Percentiles rank a stretch among this genome's conserved stretches.
Conservation (phyloP, 2,329 filamentous ascomycete genomes). For the Pseudocercospora crystallina region DNA sequence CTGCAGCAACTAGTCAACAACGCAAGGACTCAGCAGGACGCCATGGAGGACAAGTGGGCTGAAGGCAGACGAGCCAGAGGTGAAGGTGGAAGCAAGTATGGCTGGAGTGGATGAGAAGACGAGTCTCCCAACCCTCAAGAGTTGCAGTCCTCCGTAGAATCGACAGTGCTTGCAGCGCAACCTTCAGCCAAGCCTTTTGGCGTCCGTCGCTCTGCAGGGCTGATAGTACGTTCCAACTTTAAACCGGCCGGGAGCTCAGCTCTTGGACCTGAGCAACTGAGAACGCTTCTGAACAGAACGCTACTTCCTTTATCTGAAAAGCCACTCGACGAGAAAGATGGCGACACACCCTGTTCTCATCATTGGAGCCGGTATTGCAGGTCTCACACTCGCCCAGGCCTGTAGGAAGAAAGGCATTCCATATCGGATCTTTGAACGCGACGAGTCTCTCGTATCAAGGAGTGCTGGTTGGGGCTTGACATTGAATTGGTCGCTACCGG, state of each 20-base stretch:
- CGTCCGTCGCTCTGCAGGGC: too few species aligned
- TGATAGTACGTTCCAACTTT: too few species aligned
- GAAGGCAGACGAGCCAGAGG: slow-evolving; percentile 74
- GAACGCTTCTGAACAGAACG: too few species aligned
- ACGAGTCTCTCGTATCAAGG: slow-evolving; percentile 13
- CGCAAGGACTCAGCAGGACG: slow-evolving; percentile 78
- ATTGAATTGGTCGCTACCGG: slow-evolving; percentile 61
- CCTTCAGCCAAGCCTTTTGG: too few species aligned
- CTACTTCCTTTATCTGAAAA: too few species aligned
- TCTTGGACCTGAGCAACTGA: too few species aligned
- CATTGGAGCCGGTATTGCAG: slow-evolving; percentile 22
- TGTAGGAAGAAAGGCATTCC: slow-evolving; percentile 20
- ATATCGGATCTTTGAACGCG: slow-evolving; percentile 24
- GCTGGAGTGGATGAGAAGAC: slow-evolving; percentile 17
- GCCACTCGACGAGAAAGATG: too few species aligned
- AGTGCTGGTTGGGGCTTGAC: slow-evolving; percentile 58
- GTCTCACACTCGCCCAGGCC: slow-evolving; percentile 22
- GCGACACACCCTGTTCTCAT: slow-evolving; percentile 18
- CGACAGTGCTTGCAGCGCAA: too few species aligned
- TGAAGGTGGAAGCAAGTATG: slow-evolving; percentile 49
- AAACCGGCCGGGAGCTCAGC: too few species aligned
- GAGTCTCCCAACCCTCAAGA: too few species aligned
- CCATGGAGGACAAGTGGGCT: slow-evolving; percentile 89
- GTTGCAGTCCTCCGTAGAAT: too few species aligned
- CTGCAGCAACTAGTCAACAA: slow-evolving; percentile 83